Conservation (phyloP, 208 protist species). For the Herpetomonas tarakana region DNA sequence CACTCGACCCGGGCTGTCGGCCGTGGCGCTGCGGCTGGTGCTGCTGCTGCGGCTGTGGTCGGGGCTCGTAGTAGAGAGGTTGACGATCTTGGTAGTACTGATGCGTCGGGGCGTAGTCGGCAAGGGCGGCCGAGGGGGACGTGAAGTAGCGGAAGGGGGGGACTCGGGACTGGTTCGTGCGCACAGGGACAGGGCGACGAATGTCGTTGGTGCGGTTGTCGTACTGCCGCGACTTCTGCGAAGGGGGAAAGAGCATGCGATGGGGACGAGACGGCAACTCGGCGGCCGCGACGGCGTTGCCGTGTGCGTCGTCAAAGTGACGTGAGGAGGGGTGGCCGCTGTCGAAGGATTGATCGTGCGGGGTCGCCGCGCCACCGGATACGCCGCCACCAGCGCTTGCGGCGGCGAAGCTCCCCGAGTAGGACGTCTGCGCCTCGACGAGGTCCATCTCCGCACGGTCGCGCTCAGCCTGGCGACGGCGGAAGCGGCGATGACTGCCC, state of each 20-base stretch:
- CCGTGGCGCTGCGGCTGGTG: too few species aligned
- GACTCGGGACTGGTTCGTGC: not conserved
- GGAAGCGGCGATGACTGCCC: conserved; percentile 32
- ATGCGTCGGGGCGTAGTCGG: not conserved
- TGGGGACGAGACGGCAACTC: not conserved
- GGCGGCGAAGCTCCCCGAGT: not conserved
- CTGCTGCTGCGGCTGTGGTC: conserved; percentile 4
- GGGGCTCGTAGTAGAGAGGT: too few species aligned
- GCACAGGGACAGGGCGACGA: too few species aligned
- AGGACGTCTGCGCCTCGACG: conserved; percentile 13
- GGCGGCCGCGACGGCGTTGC: not conserved
- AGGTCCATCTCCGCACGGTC: conserved; percentile 20
- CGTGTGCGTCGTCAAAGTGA: not conserved
- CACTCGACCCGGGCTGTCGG: too few species aligned
- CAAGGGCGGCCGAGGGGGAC: not conserved
- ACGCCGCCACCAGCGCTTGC: not conserved
- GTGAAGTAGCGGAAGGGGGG: not conserved
- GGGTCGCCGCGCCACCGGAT: not conserved
- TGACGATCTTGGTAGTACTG: not conserved
- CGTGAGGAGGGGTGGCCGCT: not conserved
- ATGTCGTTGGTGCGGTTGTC: too few species aligned
- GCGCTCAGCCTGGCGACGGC: conserved; percentile 22
- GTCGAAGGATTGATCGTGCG: conserved; percentile 6
- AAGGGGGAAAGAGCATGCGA: not conserved
- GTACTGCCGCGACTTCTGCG: not conserved